phyloP scores from a whole-genome alignment of 2,329 filamentous ascomycete genomes.

The Epichloe hybrida region DNA sequence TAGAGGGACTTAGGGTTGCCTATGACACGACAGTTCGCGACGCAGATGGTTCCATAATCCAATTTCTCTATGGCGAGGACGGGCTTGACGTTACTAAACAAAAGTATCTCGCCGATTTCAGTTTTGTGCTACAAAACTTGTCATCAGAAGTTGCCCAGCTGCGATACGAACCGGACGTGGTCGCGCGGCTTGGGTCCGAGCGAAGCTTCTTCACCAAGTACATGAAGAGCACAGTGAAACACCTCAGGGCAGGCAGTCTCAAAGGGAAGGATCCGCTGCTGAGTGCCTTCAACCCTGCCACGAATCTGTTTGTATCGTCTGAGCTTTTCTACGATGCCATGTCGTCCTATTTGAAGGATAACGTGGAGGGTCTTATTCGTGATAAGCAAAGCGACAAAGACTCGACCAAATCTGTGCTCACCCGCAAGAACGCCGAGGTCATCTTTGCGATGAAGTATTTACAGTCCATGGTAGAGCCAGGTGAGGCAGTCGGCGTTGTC shows the following conservation, averaged over 20 bases:
- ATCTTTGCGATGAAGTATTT: slow-evolving; percentile 89
- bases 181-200: slow-evolving; percentile 33
- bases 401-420: slow-evolving; percentile 27
- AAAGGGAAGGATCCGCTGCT: slow-evolving; percentile 64
- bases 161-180: slow-evolving; percentile 43
- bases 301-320: slow-evolving; percentile 73
- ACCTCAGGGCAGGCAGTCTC: slow-evolving; percentile 40
- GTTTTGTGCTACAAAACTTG: slow-evolving; percentile 79
- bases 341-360: slow-evolving; percentile 65
- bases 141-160: slow-evolving; percentile 67
- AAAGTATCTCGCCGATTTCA: slow-evolving; percentile 80
- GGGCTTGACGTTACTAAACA: slow-evolving; percentile 90
- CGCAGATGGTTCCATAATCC: slow-evolving; percentile 81
- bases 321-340: slow-evolving; percentile 69
- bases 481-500: slow-evolving; percentile 92
- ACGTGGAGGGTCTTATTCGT: slow-evolving; percentile 47
- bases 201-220: slow-evolving; percentile 55
- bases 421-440: slow-evolving; percentile 65
- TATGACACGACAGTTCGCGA: slow-evolving; percentile 94
- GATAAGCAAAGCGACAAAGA: slow-evolving; percentile 26
- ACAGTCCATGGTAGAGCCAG: slow-evolving; percentile 80
- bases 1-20: slow-evolving; percentile 84
- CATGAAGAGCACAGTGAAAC: slow-evolving; percentile 71
- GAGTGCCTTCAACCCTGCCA: slow-evolving; percentile 59
- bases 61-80: slow-evolving; percentile 95